Conservation (phyloP, 768 basidiomycete genomes). For the Leucocoprinus birnbaumii region DNA sequence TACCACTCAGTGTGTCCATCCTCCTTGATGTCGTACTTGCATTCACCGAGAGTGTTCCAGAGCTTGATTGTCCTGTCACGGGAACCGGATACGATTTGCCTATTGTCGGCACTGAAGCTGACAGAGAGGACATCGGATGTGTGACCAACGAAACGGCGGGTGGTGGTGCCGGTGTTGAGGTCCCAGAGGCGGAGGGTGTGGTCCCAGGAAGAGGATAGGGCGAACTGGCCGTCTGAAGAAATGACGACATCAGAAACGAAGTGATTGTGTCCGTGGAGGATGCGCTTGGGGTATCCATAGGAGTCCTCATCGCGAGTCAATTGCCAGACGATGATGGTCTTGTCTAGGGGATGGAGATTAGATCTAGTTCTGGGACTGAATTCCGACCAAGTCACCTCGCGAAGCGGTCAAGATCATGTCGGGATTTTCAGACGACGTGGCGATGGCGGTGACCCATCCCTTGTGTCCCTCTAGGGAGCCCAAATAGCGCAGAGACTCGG, state of each 20-base stretch:
- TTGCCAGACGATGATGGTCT: slow-evolving; percentile 99
- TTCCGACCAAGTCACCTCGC: slow-evolving; percentile 58
- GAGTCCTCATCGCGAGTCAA: slow-evolving; percentile 89
- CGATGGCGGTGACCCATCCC: slow-evolving; percentile 98
- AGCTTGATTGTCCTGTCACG: slow-evolving; percentile 98
- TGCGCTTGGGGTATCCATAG: slow-evolving; percentile 96
- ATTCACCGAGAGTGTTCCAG: slow-evolving; percentile 99
- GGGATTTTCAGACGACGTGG: slow-evolving; percentile 97
- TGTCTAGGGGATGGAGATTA: slow-evolving; percentile 61
- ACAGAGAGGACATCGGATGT: slow-evolving; percentile 97
- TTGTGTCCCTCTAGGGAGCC: slow-evolving; percentile 92
- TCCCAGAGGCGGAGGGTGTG: slow-evolving; percentile 99
- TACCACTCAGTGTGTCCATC: slow-evolving; percentile 97
- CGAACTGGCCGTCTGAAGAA: slow-evolving; percentile 99
- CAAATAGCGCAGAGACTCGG: slow-evolving; percentile 87
- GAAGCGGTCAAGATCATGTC: slow-evolving; percentile 99
- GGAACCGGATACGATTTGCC: slow-evolving; percentile 98
- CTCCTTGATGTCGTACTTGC: slow-evolving; percentile 99
- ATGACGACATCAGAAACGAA: slow-evolving; percentile 99
- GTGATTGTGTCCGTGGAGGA: slow-evolving; percentile 98
- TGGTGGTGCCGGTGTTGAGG: slow-evolving; percentile 94
- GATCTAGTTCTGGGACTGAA: slow-evolving; percentile 20
- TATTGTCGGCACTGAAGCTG: slow-evolving; percentile 99
- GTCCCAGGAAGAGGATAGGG: slow-evolving; percentile 99
- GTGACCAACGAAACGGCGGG: slow-evolving; percentile 97